Conservation (phyloP, 2,329 filamentous ascomycete genomes). For the Fusarium incarnatum region DNA sequence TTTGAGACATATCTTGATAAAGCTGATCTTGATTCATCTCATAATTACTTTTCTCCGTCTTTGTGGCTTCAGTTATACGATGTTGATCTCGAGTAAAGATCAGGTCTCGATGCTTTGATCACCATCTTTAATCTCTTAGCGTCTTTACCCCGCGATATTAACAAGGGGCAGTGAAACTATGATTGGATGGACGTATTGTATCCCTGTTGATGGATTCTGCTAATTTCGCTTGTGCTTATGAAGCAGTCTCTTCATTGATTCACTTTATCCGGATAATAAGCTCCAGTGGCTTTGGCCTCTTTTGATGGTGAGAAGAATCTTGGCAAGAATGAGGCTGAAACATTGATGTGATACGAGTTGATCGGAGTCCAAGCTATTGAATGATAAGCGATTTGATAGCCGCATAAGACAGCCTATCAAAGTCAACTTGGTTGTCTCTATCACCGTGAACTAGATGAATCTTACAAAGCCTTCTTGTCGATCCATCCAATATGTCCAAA, state of each 20-base stretch:
- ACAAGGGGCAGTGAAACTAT: neutral
- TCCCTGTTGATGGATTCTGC: slow-evolving; percentile 9
- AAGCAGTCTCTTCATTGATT: neutral
- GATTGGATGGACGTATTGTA: neutral
- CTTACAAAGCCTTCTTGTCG: slow-evolving; percentile 24
- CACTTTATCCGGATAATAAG: neutral
- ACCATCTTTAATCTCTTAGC: neutral
- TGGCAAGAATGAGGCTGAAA: neutral
- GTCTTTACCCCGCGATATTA: slow-evolving; percentile 18
- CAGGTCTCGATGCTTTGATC: neutral
- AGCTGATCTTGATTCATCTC: neutral
- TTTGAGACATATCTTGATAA: neutral
- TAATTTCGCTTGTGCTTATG: slow-evolving; percentile 17
- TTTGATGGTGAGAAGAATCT: neutral
- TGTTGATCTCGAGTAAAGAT: neutral
- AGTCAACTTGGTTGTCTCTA: neutral
- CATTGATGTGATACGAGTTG: neutral
- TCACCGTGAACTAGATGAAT: neutral
- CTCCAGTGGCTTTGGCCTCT: neutral
- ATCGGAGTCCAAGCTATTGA: neutral
- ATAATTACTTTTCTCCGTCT: neutral
- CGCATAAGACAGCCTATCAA: neutral
- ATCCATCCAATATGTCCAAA: slow-evolving; percentile 30
- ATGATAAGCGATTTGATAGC: neutral
- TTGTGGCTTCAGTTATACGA: neutral